Percentiles rank a stretch among this genome's conserved stretches.
These are phyloP conservation scores for Pyrenophora teres DNA, from an alignment of 2,329 filamentous ascomycete species.

Conservation along the genomic window DNA sequence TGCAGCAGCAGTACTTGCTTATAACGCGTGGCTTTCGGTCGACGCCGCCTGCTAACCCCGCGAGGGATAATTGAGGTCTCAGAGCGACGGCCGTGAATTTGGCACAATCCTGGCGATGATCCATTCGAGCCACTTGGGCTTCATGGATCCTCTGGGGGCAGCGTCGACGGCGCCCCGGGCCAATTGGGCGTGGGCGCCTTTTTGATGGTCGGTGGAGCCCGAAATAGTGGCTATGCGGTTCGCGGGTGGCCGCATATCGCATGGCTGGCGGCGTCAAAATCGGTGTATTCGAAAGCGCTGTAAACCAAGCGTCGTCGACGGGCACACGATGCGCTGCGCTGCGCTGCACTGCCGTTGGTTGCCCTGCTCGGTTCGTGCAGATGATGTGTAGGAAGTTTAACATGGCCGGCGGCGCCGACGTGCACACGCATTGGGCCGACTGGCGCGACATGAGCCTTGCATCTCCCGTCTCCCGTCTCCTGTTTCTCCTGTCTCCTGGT, in stretches of 20 bases:
- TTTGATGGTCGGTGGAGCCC: slow-evolving; percentile 15
- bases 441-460: slow-evolving; percentile 3
- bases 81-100: slow-evolving; percentile 15
- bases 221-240: slow-evolving; percentile 29
- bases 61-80: slow-evolving; percentile 37
- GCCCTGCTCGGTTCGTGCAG: neutral
- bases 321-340: neutral
- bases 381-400: slow-evolving; percentile 17
- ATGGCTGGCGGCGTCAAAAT: slow-evolving; percentile 13
- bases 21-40: slow-evolving; percentile 36
- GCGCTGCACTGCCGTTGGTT: slow-evolving; percentile 14
- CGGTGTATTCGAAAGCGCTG: slow-evolving; percentile 14
- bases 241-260: slow-evolving; percentile 6
- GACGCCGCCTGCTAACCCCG: slow-evolving; percentile 33
- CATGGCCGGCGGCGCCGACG: slow-evolving; percentile 22
- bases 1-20: slow-evolving; percentile 16
- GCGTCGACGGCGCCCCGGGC: slow-evolving; percentile 14
- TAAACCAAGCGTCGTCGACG: slow-evolving; percentile 10
- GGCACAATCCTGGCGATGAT: slow-evolving; percentile 41
- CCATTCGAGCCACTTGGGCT: slow-evolving; percentile 40
- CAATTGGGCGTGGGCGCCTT: slow-evolving; percentile 21
- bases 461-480: too few species aligned
- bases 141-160: slow-evolving; percentile 19
- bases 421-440: slow-evolving; percentile 14
- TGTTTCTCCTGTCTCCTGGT: too few species aligned